These are phyloP conservation scores for Porcisia hertigi DNA, from an alignment of 208 protist species.

Conservation along the genomic window DNA sequence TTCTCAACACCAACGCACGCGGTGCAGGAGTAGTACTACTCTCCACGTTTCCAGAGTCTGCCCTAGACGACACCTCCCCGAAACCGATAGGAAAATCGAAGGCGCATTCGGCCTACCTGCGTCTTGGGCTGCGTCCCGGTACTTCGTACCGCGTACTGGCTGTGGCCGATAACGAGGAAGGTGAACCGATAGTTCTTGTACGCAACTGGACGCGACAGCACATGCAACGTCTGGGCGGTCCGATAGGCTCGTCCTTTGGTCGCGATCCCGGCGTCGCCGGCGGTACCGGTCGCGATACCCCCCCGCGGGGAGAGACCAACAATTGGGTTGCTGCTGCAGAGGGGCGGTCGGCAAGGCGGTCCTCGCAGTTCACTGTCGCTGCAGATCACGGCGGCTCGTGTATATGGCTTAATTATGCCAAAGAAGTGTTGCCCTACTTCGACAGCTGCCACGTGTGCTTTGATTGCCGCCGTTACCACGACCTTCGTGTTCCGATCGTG, in stretches of 20 bases:
- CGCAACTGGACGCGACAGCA: conserved; percentile 41
- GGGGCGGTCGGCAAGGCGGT: not conserved
- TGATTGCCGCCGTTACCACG: conserved; percentile 65
- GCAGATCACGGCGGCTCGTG: conserved; percentile 28
- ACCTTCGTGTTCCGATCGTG: conserved; percentile 45
- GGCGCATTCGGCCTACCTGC: conserved; percentile 11
- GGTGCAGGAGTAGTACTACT: conserved; percentile 59
- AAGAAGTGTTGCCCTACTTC: conserved; percentile 45
- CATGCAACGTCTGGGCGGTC: not conserved
- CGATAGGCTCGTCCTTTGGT: not conserved
- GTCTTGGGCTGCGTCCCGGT: conserved; percentile 33
- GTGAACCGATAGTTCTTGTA: conserved; percentile 43
- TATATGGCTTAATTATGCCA: conserved; percentile 42
- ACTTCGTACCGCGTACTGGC: conserved; percentile 64
- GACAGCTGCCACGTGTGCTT: conserved; percentile 58
- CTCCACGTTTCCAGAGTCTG: conserved; percentile 25
- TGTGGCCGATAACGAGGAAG: conserved; percentile 36
- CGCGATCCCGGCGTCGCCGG: not conserved
- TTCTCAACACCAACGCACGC: conserved; percentile 44
- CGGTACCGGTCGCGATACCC: not conserved
- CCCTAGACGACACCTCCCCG: not conserved
- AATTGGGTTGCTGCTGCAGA: not conserved
- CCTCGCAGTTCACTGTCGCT: not conserved
- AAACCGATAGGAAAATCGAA: not conserved
- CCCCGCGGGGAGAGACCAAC: conserved; percentile 5